Percentiles rank a stretch among this genome's conserved stretches.
phyloP scores from a whole-genome alignment of 2,329 filamentous ascomycete species.

The Metarhizium sp. region DNA sequence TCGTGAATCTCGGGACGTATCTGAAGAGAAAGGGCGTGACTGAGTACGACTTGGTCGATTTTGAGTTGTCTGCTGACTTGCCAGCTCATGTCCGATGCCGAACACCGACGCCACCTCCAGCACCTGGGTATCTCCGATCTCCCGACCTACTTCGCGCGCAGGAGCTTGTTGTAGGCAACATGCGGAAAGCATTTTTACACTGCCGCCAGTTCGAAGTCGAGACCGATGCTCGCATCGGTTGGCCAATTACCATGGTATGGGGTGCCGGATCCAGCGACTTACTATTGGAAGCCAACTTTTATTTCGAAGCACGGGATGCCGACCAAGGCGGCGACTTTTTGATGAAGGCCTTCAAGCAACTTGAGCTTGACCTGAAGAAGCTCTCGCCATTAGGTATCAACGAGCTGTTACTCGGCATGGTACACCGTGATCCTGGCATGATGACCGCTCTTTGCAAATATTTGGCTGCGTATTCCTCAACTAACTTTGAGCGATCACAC shows the following conservation, averaged over 20 bases:
- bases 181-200: constrained; percentile 34
- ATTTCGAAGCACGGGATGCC: constrained; percentile 29
- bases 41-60: constrained; percentile 41
- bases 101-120: constrained; percentile 34
- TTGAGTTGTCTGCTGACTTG: constrained; percentile 31
- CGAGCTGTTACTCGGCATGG: constrained; percentile 33
- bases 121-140: constrained; percentile 30
- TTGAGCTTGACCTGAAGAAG: constrained; percentile 32
- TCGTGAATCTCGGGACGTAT: constrained; percentile 42
- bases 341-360: constrained; percentile 32
- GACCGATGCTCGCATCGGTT: constrained; percentile 26
- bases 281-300: constrained; percentile 33
- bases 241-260: constrained; percentile 33
- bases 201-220: constrained; percentile 33
- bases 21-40: constrained; percentile 43
- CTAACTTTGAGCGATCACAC: constrained; percentile 32
- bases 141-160: constrained; percentile 34
- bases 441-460: constrained; percentile 38
- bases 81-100: constrained; percentile 34
- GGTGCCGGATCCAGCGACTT: constrained; percentile 33
- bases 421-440: constrained; percentile 32
- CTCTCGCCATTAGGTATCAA: constrained; percentile 33
- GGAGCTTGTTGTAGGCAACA: constrained; percentile 32
- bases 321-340: constrained; percentile 30
- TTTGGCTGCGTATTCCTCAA: constrained; percentile 32